Base-by-base conservation (phyloP, 768 basidiomycete species). In the Flagelloscypha sp. region DNA sequence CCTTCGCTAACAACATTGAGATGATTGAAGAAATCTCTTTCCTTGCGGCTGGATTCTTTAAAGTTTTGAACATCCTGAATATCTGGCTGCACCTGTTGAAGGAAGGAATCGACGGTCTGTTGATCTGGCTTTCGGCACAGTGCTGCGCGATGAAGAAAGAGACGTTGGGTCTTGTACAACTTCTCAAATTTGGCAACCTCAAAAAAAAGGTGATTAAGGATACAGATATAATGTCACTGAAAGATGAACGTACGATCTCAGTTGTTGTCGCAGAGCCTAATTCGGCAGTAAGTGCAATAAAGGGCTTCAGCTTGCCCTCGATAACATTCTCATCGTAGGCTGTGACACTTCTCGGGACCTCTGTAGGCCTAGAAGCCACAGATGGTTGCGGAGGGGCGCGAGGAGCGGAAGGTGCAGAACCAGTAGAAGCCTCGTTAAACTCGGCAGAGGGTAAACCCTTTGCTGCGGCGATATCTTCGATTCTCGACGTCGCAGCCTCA, bases 401-500 rank as follows among this genome's bases (percentile, higher is more conserved):
- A 0, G 67, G 55, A 4, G 57, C 58, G 2, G 60, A 53, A 16
- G 62, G 61, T 0, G 58, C 44, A 11, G 59, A 36, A 30, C 58
- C 42, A 13, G 42, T 19, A 19, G 65, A 38, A 25, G 59, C 38
- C 22, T 55, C 43, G 19, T 33, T 32, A 6, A 38, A 32, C 21
- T 32, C 46, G 52, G 27, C 30, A 16, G 35, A 30, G 19, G 33
- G 38, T 35, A 24, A 43, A 13, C 40, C 58, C 47, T 35, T 59
- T 11, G 72, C 64, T 25, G 71, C 65, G 24, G 83, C 82, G 41
- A 90, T 66, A 52, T 99, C 95, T 59, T 99, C 95, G 23, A 99
- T 75, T 22, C 95, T 77, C 28, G 85, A 87, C 5, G 89, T 92
- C 7, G 90, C 87, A 17, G 95, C 95, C 68, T 93, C 85, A 33